phyloP scores from a whole-genome alignment of 345 rosid genomes.

The Ceriops tagal region DNA sequence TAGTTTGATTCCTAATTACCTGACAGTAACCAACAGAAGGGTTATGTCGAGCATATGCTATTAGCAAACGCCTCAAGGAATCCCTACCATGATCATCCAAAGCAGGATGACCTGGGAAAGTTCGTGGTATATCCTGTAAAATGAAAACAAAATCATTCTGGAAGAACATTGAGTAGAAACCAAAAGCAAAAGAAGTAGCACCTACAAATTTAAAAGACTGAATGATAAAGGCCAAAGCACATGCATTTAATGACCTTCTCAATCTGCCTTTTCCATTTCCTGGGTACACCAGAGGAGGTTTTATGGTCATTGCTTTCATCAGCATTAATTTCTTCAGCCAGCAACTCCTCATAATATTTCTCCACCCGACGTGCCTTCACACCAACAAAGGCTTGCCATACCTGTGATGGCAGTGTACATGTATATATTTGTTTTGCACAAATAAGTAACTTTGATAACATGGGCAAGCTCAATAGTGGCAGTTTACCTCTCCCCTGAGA shows the following conservation, averaged over 20 bases:
- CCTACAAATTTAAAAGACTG: slow-evolving; percentile 55
- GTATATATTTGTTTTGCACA: background rate
- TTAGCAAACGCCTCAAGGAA: slow-evolving; percentile 80
- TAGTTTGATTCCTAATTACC: slow-evolving; percentile 40
- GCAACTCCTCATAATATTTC: slow-evolving; percentile 71
- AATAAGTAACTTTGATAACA: slow-evolving; percentile 11
- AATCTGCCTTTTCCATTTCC: slow-evolving; percentile 83
- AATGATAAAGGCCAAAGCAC: slow-evolving; percentile 45
- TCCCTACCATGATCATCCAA: slow-evolving; percentile 80
- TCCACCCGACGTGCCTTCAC: slow-evolving; percentile 72
- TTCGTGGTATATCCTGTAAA: slow-evolving; percentile 85
- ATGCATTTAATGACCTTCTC: slow-evolving; percentile 88
- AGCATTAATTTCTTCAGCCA: slow-evolving; percentile 51
- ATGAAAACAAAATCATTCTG: slow-evolving; percentile 30
- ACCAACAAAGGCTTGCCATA: slow-evolving; percentile 99
- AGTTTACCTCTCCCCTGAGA: slow-evolving; percentile 85
- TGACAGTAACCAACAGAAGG: slow-evolving; percentile 98
- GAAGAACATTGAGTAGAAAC: slow-evolving; percentile 30
- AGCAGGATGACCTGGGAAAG: slow-evolving; percentile 98
- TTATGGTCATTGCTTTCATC: slow-evolving; percentile 38
- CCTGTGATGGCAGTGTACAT: slow-evolving; percentile 41
- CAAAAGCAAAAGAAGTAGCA: slow-evolving; percentile 41
- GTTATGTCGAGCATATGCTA: slow-evolving; percentile 90
- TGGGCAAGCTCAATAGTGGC: slow-evolving; percentile 14
- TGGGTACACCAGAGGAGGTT: slow-evolving; percentile 39